Percentiles rank a stretch among this genome's conserved stretches.
phyloP scores from a whole-genome alignment of 345 rosid species.

The Carallia brachiata region DNA sequence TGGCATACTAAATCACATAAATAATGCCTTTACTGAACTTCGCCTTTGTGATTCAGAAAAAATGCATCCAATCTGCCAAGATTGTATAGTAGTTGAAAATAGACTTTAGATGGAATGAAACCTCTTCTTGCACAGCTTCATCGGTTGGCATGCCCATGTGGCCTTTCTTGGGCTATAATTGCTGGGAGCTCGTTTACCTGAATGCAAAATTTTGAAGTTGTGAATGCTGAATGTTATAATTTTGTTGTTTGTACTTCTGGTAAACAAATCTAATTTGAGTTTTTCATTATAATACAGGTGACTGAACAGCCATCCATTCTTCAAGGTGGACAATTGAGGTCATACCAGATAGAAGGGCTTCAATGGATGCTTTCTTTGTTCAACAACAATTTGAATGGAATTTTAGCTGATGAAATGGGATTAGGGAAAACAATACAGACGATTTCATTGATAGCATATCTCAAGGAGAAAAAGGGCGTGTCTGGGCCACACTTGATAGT shows the following conservation, averaged over 20 bases:
- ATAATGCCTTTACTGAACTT: not conserved
- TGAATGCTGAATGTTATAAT: not conserved
- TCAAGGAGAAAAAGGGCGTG: constrained; percentile 81
- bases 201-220: constrained; percentile 5
- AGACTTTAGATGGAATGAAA: not conserved
- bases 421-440: constrained; percentile 98
- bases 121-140: not conserved
- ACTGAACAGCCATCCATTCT: constrained; percentile 90
- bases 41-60: not conserved
- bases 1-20: not conserved
- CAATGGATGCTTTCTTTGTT: constrained; percentile 99
- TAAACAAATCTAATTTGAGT: constrained; percentile 16
- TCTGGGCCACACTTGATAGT: constrained; percentile 94
- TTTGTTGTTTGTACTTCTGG: not conserved
- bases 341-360: constrained; percentile 96
- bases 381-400: constrained; percentile 96
- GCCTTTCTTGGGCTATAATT: not conserved
- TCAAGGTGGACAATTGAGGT: constrained; percentile 87
- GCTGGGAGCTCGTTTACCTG: not conserved
- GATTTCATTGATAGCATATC: constrained; percentile 84
- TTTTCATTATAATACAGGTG: constrained; percentile 52
- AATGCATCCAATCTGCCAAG: not conserved
- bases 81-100: not conserved
- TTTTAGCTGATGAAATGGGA: constrained; percentile 99
- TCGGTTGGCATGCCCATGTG: not conserved